A percentile compares a stretch with the other conserved stretches of the same genome.
These are phyloP conservation scores for Aspergillus cristatus DNA, from an alignment of 495 filamentous ascomycete species.

Conservation along the genomic window DNA sequence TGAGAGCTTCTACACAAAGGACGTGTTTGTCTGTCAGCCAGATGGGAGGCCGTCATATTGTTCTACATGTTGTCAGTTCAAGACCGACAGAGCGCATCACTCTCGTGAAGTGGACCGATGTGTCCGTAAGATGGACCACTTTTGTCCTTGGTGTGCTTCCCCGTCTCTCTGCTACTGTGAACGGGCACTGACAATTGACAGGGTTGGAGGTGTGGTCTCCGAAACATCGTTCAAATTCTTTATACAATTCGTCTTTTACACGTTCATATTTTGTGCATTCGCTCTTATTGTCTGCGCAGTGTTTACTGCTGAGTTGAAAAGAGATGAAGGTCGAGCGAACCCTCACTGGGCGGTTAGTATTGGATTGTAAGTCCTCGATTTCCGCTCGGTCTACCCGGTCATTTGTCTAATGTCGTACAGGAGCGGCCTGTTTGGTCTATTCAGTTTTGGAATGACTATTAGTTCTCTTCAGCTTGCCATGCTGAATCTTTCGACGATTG, in stretches of 20 bases:
- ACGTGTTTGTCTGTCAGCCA: constrained; percentile 71
- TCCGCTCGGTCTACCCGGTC: constrained; percentile 7
- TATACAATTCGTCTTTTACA: constrained; percentile 71
- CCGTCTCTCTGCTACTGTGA: background rate
- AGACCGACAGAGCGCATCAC: constrained; percentile 78
- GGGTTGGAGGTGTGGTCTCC: constrained; percentile 81
- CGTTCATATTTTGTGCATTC: constrained; percentile 56
- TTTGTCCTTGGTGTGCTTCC: constrained; percentile 68
- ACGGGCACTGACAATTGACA: constrained; percentile 9
- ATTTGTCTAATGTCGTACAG: constrained; percentile 19
- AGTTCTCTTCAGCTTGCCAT: constrained; percentile 61
- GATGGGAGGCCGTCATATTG: constrained; percentile 80
- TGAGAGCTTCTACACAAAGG: constrained; percentile 61
- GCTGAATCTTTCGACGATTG: constrained; percentile 72
- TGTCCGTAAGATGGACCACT: constrained; percentile 86
- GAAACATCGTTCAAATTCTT: constrained; percentile 88
- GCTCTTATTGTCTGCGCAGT: constrained; percentile 50
- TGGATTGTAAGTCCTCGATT: constrained; percentile 39
- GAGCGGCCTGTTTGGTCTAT: constrained; percentile 62
- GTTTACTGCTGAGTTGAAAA: constrained; percentile 40
- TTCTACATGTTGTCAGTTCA: constrained; percentile 68
- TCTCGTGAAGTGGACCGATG: constrained; percentile 73
- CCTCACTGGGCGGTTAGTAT: constrained; percentile 46
- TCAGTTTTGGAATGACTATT: constrained; percentile 62
- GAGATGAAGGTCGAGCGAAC: constrained; percentile 32